phyloP scores from a whole-genome alignment of 495 filamentous ascomycete genomes.

The Hypoxylon rickii region DNA sequence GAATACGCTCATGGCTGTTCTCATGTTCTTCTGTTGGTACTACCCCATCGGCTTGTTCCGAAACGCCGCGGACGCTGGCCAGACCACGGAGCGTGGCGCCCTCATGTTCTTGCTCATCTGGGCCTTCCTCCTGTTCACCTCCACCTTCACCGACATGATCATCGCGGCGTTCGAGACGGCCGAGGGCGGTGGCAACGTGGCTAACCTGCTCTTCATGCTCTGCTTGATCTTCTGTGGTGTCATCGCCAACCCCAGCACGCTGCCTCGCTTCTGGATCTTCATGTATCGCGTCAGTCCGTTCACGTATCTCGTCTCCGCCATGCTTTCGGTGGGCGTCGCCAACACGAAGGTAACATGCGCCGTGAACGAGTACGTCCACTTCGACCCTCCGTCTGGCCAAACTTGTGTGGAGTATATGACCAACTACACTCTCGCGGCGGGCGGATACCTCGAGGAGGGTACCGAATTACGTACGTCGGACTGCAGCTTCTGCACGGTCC shows the following conservation, averaged over 20 bases:
- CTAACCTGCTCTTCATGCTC: conserved; percentile 68
- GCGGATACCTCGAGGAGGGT: conserved; percentile 61
- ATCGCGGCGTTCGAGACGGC: conserved; percentile 69
- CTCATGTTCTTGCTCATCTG: conserved; percentile 70
- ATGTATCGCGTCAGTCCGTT: conserved; percentile 81
- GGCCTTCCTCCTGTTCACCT: conserved; percentile 70
- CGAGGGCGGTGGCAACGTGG: conserved; percentile 68
- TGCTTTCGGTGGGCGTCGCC: conserved; percentile 66
- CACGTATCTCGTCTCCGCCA: conserved; percentile 68
- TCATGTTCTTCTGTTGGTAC: conserved; percentile 78
- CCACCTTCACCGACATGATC: conserved; percentile 70
- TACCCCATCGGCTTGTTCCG: conserved; percentile 77
- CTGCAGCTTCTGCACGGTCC: conserved; percentile 67
- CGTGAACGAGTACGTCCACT: conserved; percentile 59
- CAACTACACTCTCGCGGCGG: conserved; percentile 32
- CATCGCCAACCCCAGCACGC: conserved; percentile 61
- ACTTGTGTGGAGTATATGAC: conserved; percentile 65
- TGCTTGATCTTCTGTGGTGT: conserved; percentile 77
- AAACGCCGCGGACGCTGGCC: conserved; percentile 65
- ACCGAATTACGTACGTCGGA: conserved; percentile 46
- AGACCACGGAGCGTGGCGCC: conserved; percentile 62
- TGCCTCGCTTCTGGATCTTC: conserved; percentile 83
- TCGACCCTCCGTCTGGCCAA: conserved; percentile 56
- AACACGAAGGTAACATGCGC: conserved; percentile 64
- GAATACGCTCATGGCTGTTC: conserved; percentile 69